These are phyloP conservation scores for Eimeria necatrix DNA, from an alignment of 169 alveolate genomes.

Conservation along the genomic window DNA sequence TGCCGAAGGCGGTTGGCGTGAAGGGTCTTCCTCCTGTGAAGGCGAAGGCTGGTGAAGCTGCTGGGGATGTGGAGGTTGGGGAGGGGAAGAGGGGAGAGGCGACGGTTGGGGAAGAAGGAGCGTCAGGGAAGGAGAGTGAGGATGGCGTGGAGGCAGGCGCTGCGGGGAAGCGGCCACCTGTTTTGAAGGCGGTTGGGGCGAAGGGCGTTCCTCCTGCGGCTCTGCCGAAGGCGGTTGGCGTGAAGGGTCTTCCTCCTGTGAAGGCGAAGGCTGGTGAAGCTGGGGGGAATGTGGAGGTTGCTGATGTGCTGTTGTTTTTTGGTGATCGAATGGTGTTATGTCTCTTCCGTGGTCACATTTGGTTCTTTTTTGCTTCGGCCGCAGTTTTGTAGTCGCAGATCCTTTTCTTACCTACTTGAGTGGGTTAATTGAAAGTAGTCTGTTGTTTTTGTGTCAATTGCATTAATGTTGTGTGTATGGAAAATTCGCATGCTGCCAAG, in stretches of 20 bases:
- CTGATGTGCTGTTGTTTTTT: too few species aligned
- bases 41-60: background rate
- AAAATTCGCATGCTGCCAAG: background rate
- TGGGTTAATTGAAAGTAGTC: too few species aligned
- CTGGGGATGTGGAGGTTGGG: background rate
- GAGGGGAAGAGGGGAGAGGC: background rate
- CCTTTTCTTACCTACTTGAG: too few species aligned
- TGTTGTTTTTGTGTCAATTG: too few species aligned
- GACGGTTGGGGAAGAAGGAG: background rate
- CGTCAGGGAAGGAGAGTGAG: background rate
- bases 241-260: background rate
- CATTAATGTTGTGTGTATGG: too few species aligned
- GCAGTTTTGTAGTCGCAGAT: too few species aligned
- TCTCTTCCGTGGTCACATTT: background rate
- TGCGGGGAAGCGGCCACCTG: background rate
- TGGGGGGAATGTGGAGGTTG: background rate
- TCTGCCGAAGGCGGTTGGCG: background rate
- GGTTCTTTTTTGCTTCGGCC: too few species aligned
- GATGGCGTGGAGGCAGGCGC: background rate
- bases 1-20: background rate
- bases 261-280: background rate
- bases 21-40: background rate
- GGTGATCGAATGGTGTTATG: background rate
- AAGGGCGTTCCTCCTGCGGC: background rate
- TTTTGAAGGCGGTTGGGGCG: background rate